Conservation (phyloP, 2,329 filamentous ascomycete genomes). For the Zymoseptoria crescenta region DNA sequence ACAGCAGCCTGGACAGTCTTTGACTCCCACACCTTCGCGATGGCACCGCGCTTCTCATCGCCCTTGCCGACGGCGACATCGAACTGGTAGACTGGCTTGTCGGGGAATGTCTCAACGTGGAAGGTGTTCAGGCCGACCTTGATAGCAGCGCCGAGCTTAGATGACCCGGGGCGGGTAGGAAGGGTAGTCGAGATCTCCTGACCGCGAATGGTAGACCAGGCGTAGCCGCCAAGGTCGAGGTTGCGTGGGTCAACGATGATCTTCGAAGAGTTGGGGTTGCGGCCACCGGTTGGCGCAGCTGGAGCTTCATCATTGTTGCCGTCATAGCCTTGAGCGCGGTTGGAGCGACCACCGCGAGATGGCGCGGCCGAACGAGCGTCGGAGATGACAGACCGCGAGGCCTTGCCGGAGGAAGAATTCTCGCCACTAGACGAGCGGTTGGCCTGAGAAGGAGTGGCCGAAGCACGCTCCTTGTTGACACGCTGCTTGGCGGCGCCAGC, state of each 20-base stretch:
- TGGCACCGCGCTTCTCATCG: slow-evolving; percentile 55
- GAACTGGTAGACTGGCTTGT: slow-evolving; percentile 66
- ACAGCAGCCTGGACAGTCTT: slow-evolving; percentile 50
- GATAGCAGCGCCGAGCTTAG: slow-evolving; percentile 33
- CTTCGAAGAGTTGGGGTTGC: slow-evolving; percentile 7
- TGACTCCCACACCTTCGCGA: slow-evolving; percentile 71
- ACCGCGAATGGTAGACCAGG: slow-evolving; percentile 25
- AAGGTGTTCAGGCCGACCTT: slow-evolving; percentile 62
- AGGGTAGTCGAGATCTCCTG: slow-evolving; percentile 9
- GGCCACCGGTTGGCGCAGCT: neutral
- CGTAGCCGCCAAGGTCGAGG: slow-evolving; percentile 17
- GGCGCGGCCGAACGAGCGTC: neutral
- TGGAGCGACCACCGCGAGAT: slow-evolving; percentile 1
- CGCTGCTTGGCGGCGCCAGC: slow-evolving; percentile 12
- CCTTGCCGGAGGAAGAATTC: slow-evolving; percentile 5
- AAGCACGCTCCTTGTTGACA: slow-evolving; percentile 7
- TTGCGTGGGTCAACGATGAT: slow-evolving; percentile 19
- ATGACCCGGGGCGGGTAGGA: slow-evolving; percentile 30
- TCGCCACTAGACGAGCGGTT: slow-evolving; percentile 6
- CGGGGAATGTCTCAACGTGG: slow-evolving; percentile 54
- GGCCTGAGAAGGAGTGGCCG: neutral
- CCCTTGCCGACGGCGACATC: slow-evolving; percentile 62
- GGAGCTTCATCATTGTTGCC: slow-evolving; percentile 15
- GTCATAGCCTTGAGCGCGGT: slow-evolving; percentile 10
- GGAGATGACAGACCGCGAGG: neutral